These are phyloP conservation scores for Auriculariales sp. DNA, from an alignment of 768 basidiomycete species.

Conservation along the genomic window DNA sequence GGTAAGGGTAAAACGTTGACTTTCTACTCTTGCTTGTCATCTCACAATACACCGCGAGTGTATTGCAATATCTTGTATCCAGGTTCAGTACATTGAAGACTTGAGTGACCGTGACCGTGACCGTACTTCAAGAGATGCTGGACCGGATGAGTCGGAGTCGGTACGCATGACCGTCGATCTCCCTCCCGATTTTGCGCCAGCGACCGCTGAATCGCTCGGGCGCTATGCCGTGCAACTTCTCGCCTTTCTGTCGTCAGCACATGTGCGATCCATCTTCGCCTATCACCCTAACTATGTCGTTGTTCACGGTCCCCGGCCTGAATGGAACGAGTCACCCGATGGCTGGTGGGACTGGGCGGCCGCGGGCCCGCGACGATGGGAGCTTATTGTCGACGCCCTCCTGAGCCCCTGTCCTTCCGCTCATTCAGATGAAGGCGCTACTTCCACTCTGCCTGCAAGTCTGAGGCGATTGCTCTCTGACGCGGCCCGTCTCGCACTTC, in stretches of 20 bases:
- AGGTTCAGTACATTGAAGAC: too few species aligned
- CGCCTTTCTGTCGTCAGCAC: constrained; percentile 7
- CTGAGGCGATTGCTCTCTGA: constrained; percentile 15
- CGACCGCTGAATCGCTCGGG: neutral
- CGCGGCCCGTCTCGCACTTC: constrained; percentile 11
- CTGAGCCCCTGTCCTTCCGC: constrained; percentile 5
- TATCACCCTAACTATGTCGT: constrained; percentile 35
- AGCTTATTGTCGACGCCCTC: constrained; percentile 10
- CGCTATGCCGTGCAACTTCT: neutral
- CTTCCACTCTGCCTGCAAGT: constrained; percentile 10
- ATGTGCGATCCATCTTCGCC: constrained; percentile 21
- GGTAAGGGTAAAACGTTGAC: too few species aligned
- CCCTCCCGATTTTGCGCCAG: neutral
- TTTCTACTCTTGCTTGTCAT: too few species aligned
- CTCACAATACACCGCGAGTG: too few species aligned
- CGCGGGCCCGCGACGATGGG: constrained; percentile 10
- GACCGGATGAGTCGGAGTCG: too few species aligned
- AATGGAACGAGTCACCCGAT: too few species aligned
- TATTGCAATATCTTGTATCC: too few species aligned
- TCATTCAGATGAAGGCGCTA: constrained; percentile 12
- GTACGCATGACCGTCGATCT: neutral
- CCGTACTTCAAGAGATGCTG: too few species aligned
- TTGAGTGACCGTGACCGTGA: too few species aligned
- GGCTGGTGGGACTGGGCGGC: constrained; percentile 26
- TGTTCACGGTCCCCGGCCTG: constrained; percentile 11